Evolutionary conservation across 1,284 basidiomycete genomes (phyloP), one percentile per base, ranked within the genome.

Genomic region (Ceratobasidium sp.): DNA sequence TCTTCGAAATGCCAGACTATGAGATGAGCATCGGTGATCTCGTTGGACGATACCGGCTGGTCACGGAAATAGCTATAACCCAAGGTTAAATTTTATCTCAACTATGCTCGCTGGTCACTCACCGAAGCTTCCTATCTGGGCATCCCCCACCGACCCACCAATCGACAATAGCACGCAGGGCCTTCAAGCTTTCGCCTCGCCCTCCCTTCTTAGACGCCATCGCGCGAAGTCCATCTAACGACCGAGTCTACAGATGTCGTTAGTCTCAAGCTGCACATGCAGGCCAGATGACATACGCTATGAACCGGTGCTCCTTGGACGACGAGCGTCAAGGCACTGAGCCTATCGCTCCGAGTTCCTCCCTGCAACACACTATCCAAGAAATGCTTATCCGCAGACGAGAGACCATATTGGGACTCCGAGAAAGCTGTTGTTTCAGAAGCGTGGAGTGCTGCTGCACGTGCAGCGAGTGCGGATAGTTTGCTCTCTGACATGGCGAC

Each of bases 71-170:
- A 96, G 79, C 94, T 95, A 14, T 58, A 49, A 32, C 18, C 32
- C 69, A 61, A 21, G 13, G 58, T 77, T 43, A 74, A 30, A 11
- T 44, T 52, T 16, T 32, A 30, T 26, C 16, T 28, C 38, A 44
- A 11, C 54, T 46, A 58, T 16, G 41, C 62, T 50, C 58, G 32
- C 38, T 43, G 52, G 2, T 8, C 2, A 83, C 88, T 76, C 79
- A 97, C 89, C 87, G 91, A 44, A 99, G 86, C 80, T 98, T 98
- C 73, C 89, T 84, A 78, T 86, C 87, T 26, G 88, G 91, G 14
- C 89, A 91, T 28, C 95, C 94, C 28, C 95, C 95, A 21, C 94
- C 95, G 38, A 92, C 89, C 92, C 96, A 97, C 97, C 97, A 98
- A 86, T 99, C 97, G 35, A 94, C 91, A 66, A 99, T 86, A 67